phyloP scores from a whole-genome alignment of 2,329 filamentous ascomycete genomes.

The Oidium heveae region DNA sequence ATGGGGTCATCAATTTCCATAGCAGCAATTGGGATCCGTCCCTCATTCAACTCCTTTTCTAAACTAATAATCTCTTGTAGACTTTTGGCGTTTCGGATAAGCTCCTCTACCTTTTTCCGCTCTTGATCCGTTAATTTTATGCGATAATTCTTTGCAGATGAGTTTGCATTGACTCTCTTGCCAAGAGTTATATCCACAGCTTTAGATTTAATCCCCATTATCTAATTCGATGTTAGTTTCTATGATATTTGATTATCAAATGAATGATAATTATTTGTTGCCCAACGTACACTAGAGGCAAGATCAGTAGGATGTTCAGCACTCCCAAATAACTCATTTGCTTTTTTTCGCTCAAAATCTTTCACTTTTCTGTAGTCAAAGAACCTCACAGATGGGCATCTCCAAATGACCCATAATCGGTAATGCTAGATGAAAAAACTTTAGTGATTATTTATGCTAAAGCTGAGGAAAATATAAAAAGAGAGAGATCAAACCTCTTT shows the following conservation, averaged over 20 bases:
- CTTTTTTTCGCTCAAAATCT: conserved; percentile 53
- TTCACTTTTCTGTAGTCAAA: conserved; percentile 85
- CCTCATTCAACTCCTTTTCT: conserved; percentile 82
- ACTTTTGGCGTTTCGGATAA: conserved; percentile 73
- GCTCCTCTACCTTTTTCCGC: conserved; percentile 58
- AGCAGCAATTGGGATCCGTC: conserved; percentile 50
- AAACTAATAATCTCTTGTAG: conserved; percentile 71
- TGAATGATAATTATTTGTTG: neutral
- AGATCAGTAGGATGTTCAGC: conserved; percentile 52
- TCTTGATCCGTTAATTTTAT: conserved; percentile 76
- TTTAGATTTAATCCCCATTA: conserved; percentile 63
- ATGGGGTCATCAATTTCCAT: conserved; percentile 24
- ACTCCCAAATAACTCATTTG: conserved; percentile 64
- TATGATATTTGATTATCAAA: neutral
- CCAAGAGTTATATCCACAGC: conserved; percentile 35
- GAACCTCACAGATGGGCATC: conserved; percentile 62
- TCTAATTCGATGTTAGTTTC: conserved; percentile 22
- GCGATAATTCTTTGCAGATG: conserved; percentile 38
- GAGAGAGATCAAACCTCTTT: conserved; percentile 46
- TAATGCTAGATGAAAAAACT: conserved; percentile 49
- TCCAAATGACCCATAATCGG: conserved; percentile 75
- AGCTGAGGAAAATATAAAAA: neutral
- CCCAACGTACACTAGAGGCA: conserved; percentile 37
- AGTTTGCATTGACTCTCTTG: conserved; percentile 15
- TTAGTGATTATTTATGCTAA: neutral